phyloP scores from a whole-genome alignment of 78 protist genomes.

The Diacronema lutheri region DNA sequence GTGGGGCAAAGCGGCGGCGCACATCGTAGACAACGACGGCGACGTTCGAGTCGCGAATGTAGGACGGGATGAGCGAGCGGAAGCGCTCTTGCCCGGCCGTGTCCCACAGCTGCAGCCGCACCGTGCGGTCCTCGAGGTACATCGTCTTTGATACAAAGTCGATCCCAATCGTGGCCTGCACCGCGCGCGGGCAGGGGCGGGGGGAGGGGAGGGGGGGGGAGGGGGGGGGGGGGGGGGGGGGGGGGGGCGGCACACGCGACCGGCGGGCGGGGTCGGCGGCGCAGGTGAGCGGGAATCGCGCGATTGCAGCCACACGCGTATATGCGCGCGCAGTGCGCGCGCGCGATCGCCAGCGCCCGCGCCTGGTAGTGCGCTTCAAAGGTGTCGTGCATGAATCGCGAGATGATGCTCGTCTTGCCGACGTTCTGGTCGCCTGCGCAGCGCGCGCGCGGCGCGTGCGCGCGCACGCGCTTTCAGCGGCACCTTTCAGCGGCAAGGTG shows the following conservation, averaged over 20 bases:
- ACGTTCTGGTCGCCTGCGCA: conserved; percentile 34
- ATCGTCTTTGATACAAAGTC: conserved; percentile 93
- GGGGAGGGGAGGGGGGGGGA: too few relatives aligned
- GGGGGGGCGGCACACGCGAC: too few relatives aligned
- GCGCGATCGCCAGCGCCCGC: background rate
- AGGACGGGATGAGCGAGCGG: conserved; percentile 92
- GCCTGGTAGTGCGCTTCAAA: conserved; percentile 87
- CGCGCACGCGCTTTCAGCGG: background rate
- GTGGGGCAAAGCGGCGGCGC: too few relatives aligned
- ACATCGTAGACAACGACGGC: conserved; percentile 65
- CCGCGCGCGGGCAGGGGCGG: too few relatives aligned
- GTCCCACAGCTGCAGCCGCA: conserved; percentile 97
- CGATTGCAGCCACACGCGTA: too few relatives aligned
- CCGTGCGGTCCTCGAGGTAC: conserved; percentile 92
- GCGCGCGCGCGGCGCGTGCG: background rate
- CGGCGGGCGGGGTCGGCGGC: too few relatives aligned
- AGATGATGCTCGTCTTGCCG: conserved; percentile 92
- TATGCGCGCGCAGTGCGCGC: conserved; percentile 30
- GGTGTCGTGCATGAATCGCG: conserved; percentile 95
- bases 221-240: too few relatives aligned
- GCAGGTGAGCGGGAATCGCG: too few relatives aligned
- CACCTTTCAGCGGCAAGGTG: too few relatives aligned
- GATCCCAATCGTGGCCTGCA: conserved; percentile 91
- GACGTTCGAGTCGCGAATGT: conserved; percentile 94
- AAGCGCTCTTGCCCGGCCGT: conserved; percentile 88